These are phyloP conservation scores for Gaultheria prostrata DNA, from an alignment of 148 eudicot genomes.

Conservation along the genomic window DNA sequence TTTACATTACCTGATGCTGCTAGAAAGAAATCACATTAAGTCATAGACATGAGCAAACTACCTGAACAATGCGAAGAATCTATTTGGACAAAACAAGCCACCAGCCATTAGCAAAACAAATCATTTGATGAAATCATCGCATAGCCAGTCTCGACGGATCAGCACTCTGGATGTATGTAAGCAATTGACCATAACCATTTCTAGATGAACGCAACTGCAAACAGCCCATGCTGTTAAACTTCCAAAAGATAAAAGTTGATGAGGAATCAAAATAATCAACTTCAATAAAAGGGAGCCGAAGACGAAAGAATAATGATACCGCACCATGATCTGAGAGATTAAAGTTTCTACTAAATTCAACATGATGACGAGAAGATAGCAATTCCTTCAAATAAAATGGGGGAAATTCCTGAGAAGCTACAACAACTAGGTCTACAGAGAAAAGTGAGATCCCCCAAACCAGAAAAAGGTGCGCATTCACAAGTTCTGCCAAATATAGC, in stretches of 20 bases:
- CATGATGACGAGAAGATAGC: not conserved
- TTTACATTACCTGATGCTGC: too few relatives aligned
- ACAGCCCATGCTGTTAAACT: not conserved
- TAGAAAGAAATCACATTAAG: too few relatives aligned
- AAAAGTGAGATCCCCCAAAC: constrained; percentile 16
- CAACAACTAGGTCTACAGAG: not conserved
- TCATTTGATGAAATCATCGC: not conserved
- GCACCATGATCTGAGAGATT: not conserved
- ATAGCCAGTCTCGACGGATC: not conserved
- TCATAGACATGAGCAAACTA: not conserved
- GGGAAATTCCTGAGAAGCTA: not conserved
- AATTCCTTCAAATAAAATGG: constrained; percentile 13
- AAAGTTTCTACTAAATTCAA: constrained; percentile 5
- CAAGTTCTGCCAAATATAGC: constrained; percentile 13
- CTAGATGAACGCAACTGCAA: not conserved
- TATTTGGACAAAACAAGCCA: not conserved
- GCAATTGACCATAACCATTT: not conserved
- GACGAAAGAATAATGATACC: not conserved
- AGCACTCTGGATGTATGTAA: not conserved
- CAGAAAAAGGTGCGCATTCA: constrained; percentile 8
- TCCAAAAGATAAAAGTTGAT: constrained; percentile 9
- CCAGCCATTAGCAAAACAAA: not conserved
- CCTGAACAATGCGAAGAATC: not conserved
- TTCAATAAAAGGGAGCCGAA: not conserved
- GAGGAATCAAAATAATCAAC: not conserved